Evolutionary conservation across 2,329 filamentous ascomycete genomes (phyloP), one percentile per base, ranked within the genome.

Genomic region (Fusarium sp.): DNA sequence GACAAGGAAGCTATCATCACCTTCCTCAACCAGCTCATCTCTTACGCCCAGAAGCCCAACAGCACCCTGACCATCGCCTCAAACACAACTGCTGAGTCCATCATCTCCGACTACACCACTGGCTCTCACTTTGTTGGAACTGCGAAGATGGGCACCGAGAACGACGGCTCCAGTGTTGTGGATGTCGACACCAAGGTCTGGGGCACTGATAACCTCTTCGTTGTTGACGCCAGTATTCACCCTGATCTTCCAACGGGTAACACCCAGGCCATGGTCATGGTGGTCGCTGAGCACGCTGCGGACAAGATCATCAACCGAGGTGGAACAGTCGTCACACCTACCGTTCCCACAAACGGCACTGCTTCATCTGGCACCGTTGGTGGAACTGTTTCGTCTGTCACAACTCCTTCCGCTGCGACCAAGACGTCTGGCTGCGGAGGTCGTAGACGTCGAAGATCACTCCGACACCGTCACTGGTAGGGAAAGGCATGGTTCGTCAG

Each of bases 221-320:
- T 93, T 18, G 90, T 93, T 5, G 91, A 94, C 76, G 91, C 89
- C 1, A 89, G 88, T 70, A 91, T 94, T 77, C 92, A 93, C 83
- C 91, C 92, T 0, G 92, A 92, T 72, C 89, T 93, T 74, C 87
- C 91, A 4, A 91, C 91, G 1, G 90, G 91, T 20, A 94, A 94
- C 82, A 92, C 92, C 2, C 89, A 90, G 60, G 88, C 90, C 2
- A 88, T 90, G 42, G 89, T 93, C 74, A 90, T 93, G 79, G 86
- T 91, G 38, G 90, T 88, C 20, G 88, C 91, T 20, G 92, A 93
- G 84, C 86, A 87, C 47, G 91, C 91, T 10, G 87, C 87, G 8
- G 62, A 65, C 7, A 78, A 78, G 74, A 78, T 78, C 11, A 40
- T 74, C 3, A 52, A 52, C 2, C 29, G 59, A 4, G 61, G 71